These are phyloP conservation scores for Pythium myriotylum DNA, from an alignment of 352 stramenopile species.

Conservation along the genomic window DNA sequence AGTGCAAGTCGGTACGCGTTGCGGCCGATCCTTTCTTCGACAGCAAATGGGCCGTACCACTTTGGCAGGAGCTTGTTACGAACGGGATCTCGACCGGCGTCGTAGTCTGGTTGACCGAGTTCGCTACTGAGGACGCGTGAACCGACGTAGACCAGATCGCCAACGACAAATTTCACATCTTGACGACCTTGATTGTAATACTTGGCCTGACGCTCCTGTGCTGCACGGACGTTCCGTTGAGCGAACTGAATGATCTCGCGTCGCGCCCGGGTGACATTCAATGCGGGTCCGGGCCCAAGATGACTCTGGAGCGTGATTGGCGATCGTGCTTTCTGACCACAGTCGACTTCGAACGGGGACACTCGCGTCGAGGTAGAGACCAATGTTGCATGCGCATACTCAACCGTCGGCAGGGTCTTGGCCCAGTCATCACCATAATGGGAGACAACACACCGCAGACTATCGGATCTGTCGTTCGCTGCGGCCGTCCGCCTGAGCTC, in stretches of 20 bases:
- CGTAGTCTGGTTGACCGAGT: constrained; percentile 4
- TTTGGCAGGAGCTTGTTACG: constrained; percentile 6
- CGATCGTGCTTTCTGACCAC: constrained; percentile 1
- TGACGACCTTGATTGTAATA: constrained; percentile 17
- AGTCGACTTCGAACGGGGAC: constrained; percentile 30
- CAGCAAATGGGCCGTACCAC: constrained; percentile 5
- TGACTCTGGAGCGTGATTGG: constrained; percentile 4
- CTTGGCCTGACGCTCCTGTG: constrained; percentile 6
- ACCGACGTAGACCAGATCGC: constrained; percentile 15
- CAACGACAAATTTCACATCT: background rate
- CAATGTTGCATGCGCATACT: constrained; percentile 21
- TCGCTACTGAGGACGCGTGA: constrained; percentile 8
- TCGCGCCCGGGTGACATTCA: background rate
- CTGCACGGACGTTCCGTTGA: background rate
- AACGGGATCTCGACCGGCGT: constrained; percentile 2
- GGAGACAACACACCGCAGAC: constrained; percentile 15
- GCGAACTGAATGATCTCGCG: constrained; percentile 6
- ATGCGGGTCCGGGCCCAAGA: background rate
- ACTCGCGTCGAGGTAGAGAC: constrained; percentile 6
- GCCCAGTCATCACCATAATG: constrained; percentile 19
- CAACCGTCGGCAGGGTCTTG: constrained; percentile 10
- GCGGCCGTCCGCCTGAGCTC: constrained; percentile 19
- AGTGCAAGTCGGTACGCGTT: constrained; percentile 7
- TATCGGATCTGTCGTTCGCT: constrained; percentile 13
- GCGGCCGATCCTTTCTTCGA: background rate